Percentiles rank a stretch among this genome's conserved stretches.
Evolutionary conservation across 306 rosid species (phyloP).

Genomic region (Prosopis cineraria): DNA sequence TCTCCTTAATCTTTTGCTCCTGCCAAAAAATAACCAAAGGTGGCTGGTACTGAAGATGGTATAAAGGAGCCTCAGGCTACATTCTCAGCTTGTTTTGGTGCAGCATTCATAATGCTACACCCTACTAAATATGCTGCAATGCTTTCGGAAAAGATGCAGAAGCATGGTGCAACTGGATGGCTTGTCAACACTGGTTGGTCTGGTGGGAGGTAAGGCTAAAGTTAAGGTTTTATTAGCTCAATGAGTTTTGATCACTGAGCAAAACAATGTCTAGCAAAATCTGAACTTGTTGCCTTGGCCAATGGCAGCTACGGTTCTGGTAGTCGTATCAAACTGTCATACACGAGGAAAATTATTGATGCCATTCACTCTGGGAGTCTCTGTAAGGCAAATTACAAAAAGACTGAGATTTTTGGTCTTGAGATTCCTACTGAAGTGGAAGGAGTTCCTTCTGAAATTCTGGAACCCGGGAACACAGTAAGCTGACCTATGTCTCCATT

Average conservation of each 20-base stretch:
- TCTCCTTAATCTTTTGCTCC: neutral
- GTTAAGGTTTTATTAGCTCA: neutral
- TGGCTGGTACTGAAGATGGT: conserved; percentile 90
- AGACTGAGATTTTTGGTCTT: conserved; percentile 77
- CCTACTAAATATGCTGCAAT: conserved; percentile 89
- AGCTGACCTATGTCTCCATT: conserved; percentile 24
- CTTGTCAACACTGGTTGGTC: conserved; percentile 97
- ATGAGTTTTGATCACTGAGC: neutral
- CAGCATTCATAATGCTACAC: conserved; percentile 91
- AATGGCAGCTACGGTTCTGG: conserved; percentile 72
- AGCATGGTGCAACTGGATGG: conserved; percentile 88
- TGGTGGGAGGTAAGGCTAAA: conserved; percentile 67
- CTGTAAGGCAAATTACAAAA: conserved; percentile 54
- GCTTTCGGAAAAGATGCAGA: conserved; percentile 89
- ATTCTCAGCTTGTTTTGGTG: conserved; percentile 94
- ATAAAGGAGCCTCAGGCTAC: conserved; percentile 90
- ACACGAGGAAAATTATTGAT: conserved; percentile 80
- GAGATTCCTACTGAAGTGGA: conserved; percentile 75
- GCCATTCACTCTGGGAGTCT: conserved; percentile 84
- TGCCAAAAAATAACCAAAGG: conserved; percentile 44
- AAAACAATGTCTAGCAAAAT: neutral
- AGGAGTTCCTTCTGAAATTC: conserved; percentile 80
- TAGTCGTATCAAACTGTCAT: conserved; percentile 68
- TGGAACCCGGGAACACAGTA: conserved; percentile 73
- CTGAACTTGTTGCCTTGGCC: neutral